Evolutionary conservation across 495 filamentous ascomycete genomes (phyloP), one percentile per base, ranked within the genome.

Genomic region (Cenococcum geophilum): DNA sequence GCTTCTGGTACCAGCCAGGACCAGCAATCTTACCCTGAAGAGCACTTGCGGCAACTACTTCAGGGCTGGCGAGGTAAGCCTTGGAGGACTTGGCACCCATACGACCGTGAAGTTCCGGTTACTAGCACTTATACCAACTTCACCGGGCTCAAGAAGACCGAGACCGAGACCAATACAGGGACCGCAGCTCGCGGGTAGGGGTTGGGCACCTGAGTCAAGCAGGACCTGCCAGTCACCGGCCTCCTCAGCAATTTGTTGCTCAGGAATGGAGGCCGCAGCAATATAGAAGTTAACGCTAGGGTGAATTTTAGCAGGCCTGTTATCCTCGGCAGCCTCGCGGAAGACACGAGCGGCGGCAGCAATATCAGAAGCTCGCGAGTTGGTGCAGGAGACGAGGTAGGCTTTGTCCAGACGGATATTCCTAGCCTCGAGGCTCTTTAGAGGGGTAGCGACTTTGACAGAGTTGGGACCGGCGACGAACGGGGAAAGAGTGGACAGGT

Each of bases 21-120:
- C 91, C 88, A 1, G 81, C 76, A 50, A 97, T 90, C 63, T 80
- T 83, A 21, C 92, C 92, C 40, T 79, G 77, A 37, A 96, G 73
- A 5, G 92, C 92, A 63, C 87, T 91, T 0, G 92, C 92, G n/a
- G 92, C 92, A 1, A 97, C 92, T 11, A 96, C 87, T 63, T 96
- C 92, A 4, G 93, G 92, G 62, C 85, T 91, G 10, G 85, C 89
- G 1, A 98, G 84, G 71, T 97, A 97, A 0, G 91, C 90, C 63
- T 89, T 87, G 0, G 91, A 89, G 5, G 90, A 84, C 8, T 79
- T 84, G 5, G 79, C 84, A 4, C 92, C 92, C 91, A 96, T 96
- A 20, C 92, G 83, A n/a, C 92, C 75, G 92, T 92, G 79, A 95
- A 96, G 73, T 96, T 96, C 20, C 92, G 84, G 77, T 97, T 96